Percentiles rank a stretch among this genome's conserved stretches.
Evolutionary conservation across 805 yeast genomes (phyloP).

Genomic region (Brettanomyces naardenensis): DNA sequence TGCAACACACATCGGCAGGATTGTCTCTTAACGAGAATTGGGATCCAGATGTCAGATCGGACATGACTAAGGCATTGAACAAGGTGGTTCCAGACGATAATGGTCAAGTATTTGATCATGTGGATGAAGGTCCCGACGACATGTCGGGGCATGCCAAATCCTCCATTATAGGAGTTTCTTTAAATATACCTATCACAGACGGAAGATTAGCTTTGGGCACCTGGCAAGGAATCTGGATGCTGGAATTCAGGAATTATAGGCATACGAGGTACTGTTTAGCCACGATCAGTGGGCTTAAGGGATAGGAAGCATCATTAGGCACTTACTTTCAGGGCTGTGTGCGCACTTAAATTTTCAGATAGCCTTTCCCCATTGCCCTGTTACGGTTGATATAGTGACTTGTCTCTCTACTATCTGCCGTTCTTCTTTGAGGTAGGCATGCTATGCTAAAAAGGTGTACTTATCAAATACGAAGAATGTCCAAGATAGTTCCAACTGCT

Average conservation of each 20-base stretch:
- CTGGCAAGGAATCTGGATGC: slow-evolving; percentile 78
- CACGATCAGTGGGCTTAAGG: slow-evolving; percentile 57
- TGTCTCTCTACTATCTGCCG: too few species aligned
- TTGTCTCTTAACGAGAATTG: slow-evolving; percentile 71
- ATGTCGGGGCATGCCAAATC: slow-evolving; percentile 79
- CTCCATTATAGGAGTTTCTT: slow-evolving; percentile 50
- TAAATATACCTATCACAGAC: slow-evolving; percentile 60
- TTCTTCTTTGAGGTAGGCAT: too few species aligned
- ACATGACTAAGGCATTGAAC: slow-evolving; percentile 57
- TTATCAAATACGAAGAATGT: too few species aligned
- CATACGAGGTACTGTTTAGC: slow-evolving; percentile 66
- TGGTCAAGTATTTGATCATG: slow-evolving; percentile 42
- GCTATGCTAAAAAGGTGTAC: too few species aligned
- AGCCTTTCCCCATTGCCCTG: too few species aligned
- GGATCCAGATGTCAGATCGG: slow-evolving; percentile 70
- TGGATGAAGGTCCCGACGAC: slow-evolving; percentile 77
- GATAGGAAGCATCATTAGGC: too few species aligned
- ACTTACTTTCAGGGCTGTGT: too few species aligned
- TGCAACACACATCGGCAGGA: slow-evolving; percentile 78
- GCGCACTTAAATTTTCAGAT: too few species aligned
- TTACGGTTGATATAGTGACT: too few species aligned
- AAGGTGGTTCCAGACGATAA: slow-evolving; percentile 61
- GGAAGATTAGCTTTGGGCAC: slow-evolving; percentile 69
- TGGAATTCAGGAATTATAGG: slow-evolving; percentile 60
- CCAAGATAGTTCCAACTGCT: too few species aligned